phyloP scores from a whole-genome alignment of 495 filamentous ascomycete species.

The Neurospora sp. region DNA sequence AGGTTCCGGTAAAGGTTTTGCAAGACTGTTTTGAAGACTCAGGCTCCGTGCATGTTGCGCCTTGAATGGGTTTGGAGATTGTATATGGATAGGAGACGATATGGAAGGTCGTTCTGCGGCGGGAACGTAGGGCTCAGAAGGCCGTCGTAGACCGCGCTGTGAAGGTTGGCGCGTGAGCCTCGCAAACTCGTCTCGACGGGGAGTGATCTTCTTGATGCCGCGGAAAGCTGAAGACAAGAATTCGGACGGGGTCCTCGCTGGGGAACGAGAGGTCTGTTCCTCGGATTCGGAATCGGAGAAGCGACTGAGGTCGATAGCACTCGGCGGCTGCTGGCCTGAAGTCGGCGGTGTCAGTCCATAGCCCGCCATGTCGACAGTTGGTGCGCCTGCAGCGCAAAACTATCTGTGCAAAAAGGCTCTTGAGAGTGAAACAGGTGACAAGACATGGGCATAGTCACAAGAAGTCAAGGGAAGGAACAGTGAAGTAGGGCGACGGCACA shows the following conservation, averaged over 20 bases:
- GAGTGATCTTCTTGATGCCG: slow-evolving; percentile 38
- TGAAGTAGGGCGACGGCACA: neutral
- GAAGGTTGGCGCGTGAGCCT: slow-evolving; percentile 22
- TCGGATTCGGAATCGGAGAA: slow-evolving; percentile 31
- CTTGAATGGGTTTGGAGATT: slow-evolving; percentile 10
- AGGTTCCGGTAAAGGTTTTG: slow-evolving; percentile 42
- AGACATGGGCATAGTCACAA: neutral
- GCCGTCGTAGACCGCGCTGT: slow-evolving; percentile 21
- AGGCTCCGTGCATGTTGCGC: slow-evolving; percentile 37
- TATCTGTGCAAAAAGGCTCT: neutral
- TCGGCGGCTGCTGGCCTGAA: slow-evolving; percentile 18
- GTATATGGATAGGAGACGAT: slow-evolving; percentile 18
- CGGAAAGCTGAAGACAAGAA: slow-evolving; percentile 40
- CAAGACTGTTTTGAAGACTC: slow-evolving; percentile 40
- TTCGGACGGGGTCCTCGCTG: slow-evolving; percentile 27
- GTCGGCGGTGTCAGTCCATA: slow-evolving; percentile 21
- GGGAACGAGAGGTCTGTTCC: slow-evolving; percentile 23
- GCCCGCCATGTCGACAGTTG: slow-evolving; percentile 18
- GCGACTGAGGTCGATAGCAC: slow-evolving; percentile 15
- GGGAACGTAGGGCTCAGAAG: slow-evolving; percentile 14
- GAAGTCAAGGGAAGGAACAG: neutral
- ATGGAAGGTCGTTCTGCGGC: slow-evolving; percentile 12
- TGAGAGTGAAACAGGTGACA: neutral
- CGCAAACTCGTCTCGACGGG: slow-evolving; percentile 28
- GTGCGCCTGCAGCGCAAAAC: slow-evolving; percentile 6